phyloP scores from a whole-genome alignment of 192 early-diverging fungal species.

The Coemansia sp. region DNA sequence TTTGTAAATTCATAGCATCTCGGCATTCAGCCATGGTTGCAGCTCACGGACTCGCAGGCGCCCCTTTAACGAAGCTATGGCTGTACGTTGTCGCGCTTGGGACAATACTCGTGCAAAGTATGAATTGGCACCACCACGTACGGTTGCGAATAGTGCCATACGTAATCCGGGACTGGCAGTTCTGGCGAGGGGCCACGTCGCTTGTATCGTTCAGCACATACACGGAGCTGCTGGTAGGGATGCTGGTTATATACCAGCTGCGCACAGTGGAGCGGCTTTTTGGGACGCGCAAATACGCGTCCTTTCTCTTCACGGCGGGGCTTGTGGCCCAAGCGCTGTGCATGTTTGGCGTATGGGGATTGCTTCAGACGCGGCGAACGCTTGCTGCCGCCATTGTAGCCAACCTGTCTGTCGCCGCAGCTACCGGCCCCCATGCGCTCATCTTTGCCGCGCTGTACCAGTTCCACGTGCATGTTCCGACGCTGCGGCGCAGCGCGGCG shows the following conservation, averaged over 20 bases:
- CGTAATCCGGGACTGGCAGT: slow-evolving; percentile 3
- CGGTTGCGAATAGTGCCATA: slow-evolving; percentile 14
- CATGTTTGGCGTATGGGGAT: neutral
- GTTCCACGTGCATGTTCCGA: slow-evolving; percentile 16
- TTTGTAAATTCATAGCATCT: neutral
- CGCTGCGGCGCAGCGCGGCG: neutral
- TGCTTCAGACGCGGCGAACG: neutral
- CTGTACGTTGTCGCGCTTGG: neutral
- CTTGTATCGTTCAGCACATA: slow-evolving; percentile 7
- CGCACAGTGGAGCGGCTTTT: slow-evolving; percentile 24
- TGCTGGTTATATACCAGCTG: slow-evolving; percentile 20
- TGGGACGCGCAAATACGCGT: slow-evolving; percentile 23
- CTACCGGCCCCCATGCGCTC: slow-evolving; percentile 16
- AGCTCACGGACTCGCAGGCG: slow-evolving; percentile 8
- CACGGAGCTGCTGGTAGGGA: neutral
- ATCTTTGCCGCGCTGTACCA: slow-evolving; percentile 20
- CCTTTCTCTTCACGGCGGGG: slow-evolving; percentile 20
- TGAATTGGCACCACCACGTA: slow-evolving; percentile 4
- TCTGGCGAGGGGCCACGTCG: slow-evolving; percentile 17
- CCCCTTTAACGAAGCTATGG: slow-evolving; percentile 23
- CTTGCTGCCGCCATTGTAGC: neutral
- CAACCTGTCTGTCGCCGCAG: neutral
- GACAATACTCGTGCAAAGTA: neutral
- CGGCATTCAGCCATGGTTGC: neutral
- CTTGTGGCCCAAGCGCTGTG: slow-evolving; percentile 18